Base-by-base conservation (phyloP, 2,329 filamentous ascomycete species). In the Alternaria arborescens region DNA sequence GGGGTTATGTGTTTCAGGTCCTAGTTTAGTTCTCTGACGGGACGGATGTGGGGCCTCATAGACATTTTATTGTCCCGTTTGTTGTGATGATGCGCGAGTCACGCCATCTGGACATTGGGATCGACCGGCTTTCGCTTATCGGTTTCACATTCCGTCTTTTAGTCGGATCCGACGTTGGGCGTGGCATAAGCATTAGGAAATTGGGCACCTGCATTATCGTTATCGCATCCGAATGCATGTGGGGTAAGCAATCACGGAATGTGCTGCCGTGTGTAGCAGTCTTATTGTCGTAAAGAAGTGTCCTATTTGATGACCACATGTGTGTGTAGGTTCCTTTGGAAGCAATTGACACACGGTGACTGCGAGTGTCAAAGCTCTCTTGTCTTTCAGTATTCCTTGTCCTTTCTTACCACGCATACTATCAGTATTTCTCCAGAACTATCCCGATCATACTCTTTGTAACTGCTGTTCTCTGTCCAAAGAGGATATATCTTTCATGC, bases 121-220 rank as follows among this genome's bases (percentile, higher is more conserved):
- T 57, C 47, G 55, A 44, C 47, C 30, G 50, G 55, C 28, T 20
- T 43, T 57, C 55, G 55, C 47, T 57, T 57, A 57, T 57, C 55
- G 55, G 55, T 57, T 57, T 57, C 55, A 52, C 8, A 34, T 12
- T 57, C 55, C 55, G 55, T 57, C 46, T 57, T 57, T 57, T 57
- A 57, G 47, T 22, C 34, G 40, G n/a, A 20, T 52, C 32, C 32
- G 26, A 20, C 30, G 22, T 50, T 26, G 32, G 46, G 30, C 46
- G 20, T 24, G 32, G 46, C 46, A 38, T 26, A 36, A 50, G 22
- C 32, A 48, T 48, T 12, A 36, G 5, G 12, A 11, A 4, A 24
- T 24, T 48, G 30, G 46, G 46, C 32, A 36, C 8, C 3, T 50
- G 46, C 46, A 50, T 50, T 24, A 38, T 50, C 34, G 46, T 26